These are phyloP conservation scores for Aspergillus cristatus DNA, from an alignment of 495 filamentous ascomycete species.

Conservation along the genomic window DNA sequence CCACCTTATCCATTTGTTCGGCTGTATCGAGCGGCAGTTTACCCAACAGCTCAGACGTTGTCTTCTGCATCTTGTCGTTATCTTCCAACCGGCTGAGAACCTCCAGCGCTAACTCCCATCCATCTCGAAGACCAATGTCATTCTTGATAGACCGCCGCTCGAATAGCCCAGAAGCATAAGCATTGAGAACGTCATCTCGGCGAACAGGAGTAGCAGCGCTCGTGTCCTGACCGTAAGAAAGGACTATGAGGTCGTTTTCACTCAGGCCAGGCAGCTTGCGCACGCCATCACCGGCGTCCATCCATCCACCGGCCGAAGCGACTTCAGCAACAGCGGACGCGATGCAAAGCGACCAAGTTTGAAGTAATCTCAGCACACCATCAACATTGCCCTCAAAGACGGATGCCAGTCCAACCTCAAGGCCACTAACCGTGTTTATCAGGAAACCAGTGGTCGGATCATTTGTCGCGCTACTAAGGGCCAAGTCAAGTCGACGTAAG, in stretches of 20 bases:
- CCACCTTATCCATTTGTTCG: slow-evolving; percentile 63
- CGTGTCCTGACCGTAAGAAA: slow-evolving; percentile 41
- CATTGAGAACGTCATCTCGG: slow-evolving; percentile 63
- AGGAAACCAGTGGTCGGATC: slow-evolving; percentile 42
- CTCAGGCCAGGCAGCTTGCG: slow-evolving; percentile 35
- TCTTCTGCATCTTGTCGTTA: slow-evolving; percentile 49
- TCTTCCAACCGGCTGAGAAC: slow-evolving; percentile 68
- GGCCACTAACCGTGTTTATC: slow-evolving; percentile 58
- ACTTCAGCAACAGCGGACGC: slow-evolving; percentile 72
- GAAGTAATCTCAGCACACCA: slow-evolving; percentile 61
- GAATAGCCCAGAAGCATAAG: slow-evolving; percentile 54
- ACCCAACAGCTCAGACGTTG: slow-evolving; percentile 55
- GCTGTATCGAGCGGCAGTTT: slow-evolving; percentile 54
- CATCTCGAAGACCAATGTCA: slow-evolving; percentile 43
- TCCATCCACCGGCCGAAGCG: slow-evolving; percentile 65
- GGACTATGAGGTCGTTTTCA: slow-evolving; percentile 53
- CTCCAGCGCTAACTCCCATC: slow-evolving; percentile 80
- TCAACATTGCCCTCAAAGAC: slow-evolving; percentile 70
- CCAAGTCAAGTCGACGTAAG: slow-evolving; percentile 39
- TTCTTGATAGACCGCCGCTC: slow-evolving; percentile 32
- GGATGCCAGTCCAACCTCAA: slow-evolving; percentile 72
- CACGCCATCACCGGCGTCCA: slow-evolving; percentile 26
- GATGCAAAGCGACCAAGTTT: slow-evolving; percentile 67
- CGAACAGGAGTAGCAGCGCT: slow-evolving; percentile 13
- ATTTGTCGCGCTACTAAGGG: slow-evolving; percentile 41